Evolutionary conservation across 192 early-diverging fungal species (phyloP), one percentile per base, ranked within the genome.

Genomic region (Gryganskiella cystojenkinii): DNA sequence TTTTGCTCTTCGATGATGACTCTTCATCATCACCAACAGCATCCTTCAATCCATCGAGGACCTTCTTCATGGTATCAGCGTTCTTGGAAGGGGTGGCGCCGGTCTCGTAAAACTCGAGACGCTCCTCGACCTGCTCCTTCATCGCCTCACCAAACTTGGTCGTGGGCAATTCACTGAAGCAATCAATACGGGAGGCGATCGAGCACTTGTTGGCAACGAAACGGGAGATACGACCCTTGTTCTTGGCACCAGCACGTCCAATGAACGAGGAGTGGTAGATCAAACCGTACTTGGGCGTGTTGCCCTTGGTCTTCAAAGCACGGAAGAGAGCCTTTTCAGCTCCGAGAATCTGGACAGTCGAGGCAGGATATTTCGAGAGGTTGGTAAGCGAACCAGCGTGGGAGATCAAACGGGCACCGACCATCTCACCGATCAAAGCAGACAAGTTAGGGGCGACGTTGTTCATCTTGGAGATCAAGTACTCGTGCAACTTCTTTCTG

Each of bases 251-350:
- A 9, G 97, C 97, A 63, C 93, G 94, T 54, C 95, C 97, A 79
- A 99, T 95, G 70, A 97, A 93, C 14, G 94, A 92, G 22, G 97
- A 95, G 84, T 99, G 94, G 88, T 96, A 99, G 74, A 99, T 93
- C 30, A 99, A 86, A 81, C 97, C 97, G 70, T 99, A 99, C 83
- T 99, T 99, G 73, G 95, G 97, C 2, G 97, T 99, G 80, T 97
- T 95, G 70, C 95, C 94, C 69, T 93, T 94, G 62, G 94, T 93
- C 89, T 99, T 99, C 70, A 99, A 87, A 22, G 97, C 97, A 55
- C 95, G 90, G 94, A 99, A 99, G 50, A 99, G 90, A 45, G 97
- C 97, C 89, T 99, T 99, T 78, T 99, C 97, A 57, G 97, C 97
- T 66, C 97, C 97, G 30, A 99, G 86, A 79, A 99, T 99, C 86